Evolutionary conservation across 345 rosid species (phyloP), one percentile per base, ranked within the genome.

Genomic region (Angophora floribunda): DNA sequence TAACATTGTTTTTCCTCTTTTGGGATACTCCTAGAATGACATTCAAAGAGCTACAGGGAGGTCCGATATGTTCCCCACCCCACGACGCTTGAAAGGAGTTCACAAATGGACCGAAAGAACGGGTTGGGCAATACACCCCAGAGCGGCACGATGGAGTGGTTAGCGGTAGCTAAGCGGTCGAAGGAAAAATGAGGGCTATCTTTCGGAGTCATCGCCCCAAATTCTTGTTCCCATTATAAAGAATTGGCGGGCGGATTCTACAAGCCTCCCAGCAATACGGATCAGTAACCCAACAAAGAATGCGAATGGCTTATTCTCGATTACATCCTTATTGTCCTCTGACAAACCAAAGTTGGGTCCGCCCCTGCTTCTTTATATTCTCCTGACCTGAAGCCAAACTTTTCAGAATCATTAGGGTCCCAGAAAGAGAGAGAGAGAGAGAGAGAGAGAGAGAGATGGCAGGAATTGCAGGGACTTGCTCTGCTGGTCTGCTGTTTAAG

Each of bases 401-500:
- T 75, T 41, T 41, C 84, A 41, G 84, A 47, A 87, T 30, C 86
- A 85, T 53, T 78, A 67, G 67, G 85, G 44, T 90, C 86, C 53
- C 22, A 85, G 50, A 75, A 90, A 47, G 80, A 85, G 45, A 85
- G 44, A 8, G 45, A 21, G 51, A 36, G 52, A 52, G 50, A 85
- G 90, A 52, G 84, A 86, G 57, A 61, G 57, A 61, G 86, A 47
- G 44, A 30, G 89, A 80, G 15, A 95, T 94, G 95, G 94, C 95
- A 79, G 88, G 90, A 87, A 26, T 94, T 91, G 90, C 89, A 30
- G 89, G 87, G 51, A 85, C 90, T 87, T 91, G 88, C 86, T 90
- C 93, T 87, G 88, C 96, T 19, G 87, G 87, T 36, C 87, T 88
- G 85, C 59, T 90, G 85, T 84, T 85, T 80, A 87, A 90, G 87